These are phyloP conservation scores for Aspergillus incahuasiensis DNA, from an alignment of 495 filamentous ascomycete species.

Conservation along the genomic window DNA sequence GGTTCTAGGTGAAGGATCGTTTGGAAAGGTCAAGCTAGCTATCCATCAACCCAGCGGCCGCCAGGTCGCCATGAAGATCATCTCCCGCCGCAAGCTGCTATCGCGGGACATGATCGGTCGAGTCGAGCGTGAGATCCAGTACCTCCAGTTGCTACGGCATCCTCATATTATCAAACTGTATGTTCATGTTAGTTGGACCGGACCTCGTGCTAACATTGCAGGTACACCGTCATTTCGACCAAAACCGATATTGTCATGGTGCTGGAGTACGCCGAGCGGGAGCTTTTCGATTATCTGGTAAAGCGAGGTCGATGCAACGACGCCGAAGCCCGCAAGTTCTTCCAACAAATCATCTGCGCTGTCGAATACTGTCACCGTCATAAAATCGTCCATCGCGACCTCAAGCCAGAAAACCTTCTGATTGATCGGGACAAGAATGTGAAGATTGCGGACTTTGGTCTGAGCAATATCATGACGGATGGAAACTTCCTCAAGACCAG, in stretches of 20 bases:
- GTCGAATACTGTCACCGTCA: slow-evolving; percentile 99
- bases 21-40: slow-evolving; percentile 97
- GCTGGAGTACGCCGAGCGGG: slow-evolving; percentile 91
- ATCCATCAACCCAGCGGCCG: slow-evolving; percentile 85
- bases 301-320: slow-evolving; percentile 84
- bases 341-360: slow-evolving; percentile 98
- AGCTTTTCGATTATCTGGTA: slow-evolving; percentile 97
- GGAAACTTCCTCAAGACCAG: slow-evolving; percentile 98
- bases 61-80: slow-evolving; percentile 96
- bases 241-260: slow-evolving; percentile 96
- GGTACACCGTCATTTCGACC: slow-evolving; percentile 94
- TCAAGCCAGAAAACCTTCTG: slow-evolving; percentile 95
- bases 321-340: slow-evolving; percentile 87
- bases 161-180: slow-evolving; percentile 99
- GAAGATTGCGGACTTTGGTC: slow-evolving; percentile 97
- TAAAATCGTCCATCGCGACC: slow-evolving; percentile 95
- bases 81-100: slow-evolving; percentile 88
- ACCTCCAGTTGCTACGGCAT: slow-evolving; percentile 89
- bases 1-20: slow-evolving; percentile 92
- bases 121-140: slow-evolving; percentile 96
- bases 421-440: slow-evolving; percentile 93
- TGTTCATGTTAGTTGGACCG: slow-evolving; percentile 21
- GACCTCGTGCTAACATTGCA: slow-evolving; percentile 24
- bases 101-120: slow-evolving; percentile 95
- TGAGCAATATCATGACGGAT: slow-evolving; percentile 99